A percentile compares a stretch with the other conserved stretches of the same genome.
phyloP scores from a whole-genome alignment of 371 early-diverging fungal species.

The Coemansia linderi region DNA sequence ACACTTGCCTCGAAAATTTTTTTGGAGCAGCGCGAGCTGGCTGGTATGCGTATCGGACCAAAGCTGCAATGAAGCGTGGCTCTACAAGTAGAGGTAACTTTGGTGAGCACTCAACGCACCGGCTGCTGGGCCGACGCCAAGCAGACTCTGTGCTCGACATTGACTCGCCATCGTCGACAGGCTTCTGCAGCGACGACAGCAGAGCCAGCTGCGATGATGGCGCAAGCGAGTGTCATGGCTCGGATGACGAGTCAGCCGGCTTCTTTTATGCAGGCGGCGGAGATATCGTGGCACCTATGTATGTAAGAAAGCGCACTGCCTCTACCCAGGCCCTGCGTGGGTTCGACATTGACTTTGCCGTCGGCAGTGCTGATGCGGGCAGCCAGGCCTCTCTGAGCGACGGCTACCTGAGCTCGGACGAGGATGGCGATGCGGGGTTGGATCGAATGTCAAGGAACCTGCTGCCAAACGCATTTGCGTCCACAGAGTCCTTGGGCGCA shows the following conservation, averaged over 20 bases:
- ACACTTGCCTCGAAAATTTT: background rate
- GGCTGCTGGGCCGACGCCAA: slow-evolving; percentile 1
- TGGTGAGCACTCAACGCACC: slow-evolving; percentile 1
- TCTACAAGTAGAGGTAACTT: background rate
- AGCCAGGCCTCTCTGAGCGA: background rate
- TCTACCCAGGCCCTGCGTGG: slow-evolving; percentile 42
- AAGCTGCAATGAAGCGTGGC: slow-evolving; percentile 4
- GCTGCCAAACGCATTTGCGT: background rate
- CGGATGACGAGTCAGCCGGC: background rate
- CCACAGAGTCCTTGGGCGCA: background rate
- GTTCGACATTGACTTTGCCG: slow-evolving; percentile 29
- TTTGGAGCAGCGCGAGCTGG: slow-evolving; percentile 6
- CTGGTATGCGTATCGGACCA: slow-evolving; percentile 4
- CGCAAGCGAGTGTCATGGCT: slow-evolving; percentile 3
- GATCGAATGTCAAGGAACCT: background rate
- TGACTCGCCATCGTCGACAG: background rate
- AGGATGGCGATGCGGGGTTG: background rate
- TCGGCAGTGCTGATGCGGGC: background rate
- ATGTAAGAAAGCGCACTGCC: slow-evolving; percentile 38
- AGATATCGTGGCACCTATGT: slow-evolving; percentile 7
- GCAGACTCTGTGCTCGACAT: slow-evolving; percentile 4
- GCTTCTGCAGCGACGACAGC: background rate
- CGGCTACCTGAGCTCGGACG: slow-evolving; percentile 15
- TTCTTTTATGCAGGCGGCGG: background rate
- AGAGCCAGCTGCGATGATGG: slow-evolving; percentile 1